Evolutionary conservation across 2,329 filamentous ascomycete species (phyloP).

Genomic region (Phyllosticta citrichinensis): DNA sequence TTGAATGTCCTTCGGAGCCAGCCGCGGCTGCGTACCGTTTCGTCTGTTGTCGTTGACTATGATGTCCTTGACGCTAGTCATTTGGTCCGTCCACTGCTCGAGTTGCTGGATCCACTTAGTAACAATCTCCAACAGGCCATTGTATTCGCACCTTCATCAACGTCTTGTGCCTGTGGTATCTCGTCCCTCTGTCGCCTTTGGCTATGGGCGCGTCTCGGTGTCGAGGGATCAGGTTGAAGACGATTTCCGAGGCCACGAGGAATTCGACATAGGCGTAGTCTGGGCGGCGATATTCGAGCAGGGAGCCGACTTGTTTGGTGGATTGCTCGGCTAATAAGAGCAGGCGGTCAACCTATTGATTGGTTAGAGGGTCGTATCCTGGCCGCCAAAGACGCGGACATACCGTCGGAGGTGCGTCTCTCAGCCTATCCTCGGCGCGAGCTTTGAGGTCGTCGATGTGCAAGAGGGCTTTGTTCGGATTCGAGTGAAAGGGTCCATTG

Average conservation of each 20-base stretch:
- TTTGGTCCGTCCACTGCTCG: slow-evolving; percentile 28
- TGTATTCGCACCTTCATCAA: slow-evolving; percentile 19
- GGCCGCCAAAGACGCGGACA: background rate
- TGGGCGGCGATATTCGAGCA: slow-evolving; percentile 51
- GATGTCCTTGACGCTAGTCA: slow-evolving; percentile 39
- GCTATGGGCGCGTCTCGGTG: slow-evolving; percentile 65
- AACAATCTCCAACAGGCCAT: background rate
- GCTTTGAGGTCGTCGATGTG: slow-evolving; percentile 36
- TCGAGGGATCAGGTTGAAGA: slow-evolving; percentile 62
- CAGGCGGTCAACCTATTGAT: slow-evolving; percentile 28
- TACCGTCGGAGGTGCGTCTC: slow-evolving; percentile 22
- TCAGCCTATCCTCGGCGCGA: slow-evolving; percentile 27
- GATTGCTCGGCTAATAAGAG: slow-evolving; percentile 32
- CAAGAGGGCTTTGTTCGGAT: slow-evolving; percentile 17
- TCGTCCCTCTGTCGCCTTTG: slow-evolving; percentile 42
- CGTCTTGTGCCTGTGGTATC: slow-evolving; percentile 40
- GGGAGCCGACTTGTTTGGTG: slow-evolving; percentile 45
- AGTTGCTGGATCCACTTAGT: background rate
- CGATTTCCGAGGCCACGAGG: slow-evolving; percentile 69
- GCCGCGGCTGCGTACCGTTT: slow-evolving; percentile 42
- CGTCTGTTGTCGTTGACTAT: slow-evolving; percentile 43
- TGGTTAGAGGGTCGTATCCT: background rate
- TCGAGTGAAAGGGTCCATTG: slow-evolving; percentile 17
- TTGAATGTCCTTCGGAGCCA: background rate
- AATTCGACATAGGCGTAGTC: slow-evolving; percentile 78